Percentiles rank a stretch among this genome's conserved stretches.
These are phyloP conservation scores for Aspergillus brasiliensis DNA, from an alignment of 2,329 filamentous ascomycete genomes.

Conservation along the genomic window DNA sequence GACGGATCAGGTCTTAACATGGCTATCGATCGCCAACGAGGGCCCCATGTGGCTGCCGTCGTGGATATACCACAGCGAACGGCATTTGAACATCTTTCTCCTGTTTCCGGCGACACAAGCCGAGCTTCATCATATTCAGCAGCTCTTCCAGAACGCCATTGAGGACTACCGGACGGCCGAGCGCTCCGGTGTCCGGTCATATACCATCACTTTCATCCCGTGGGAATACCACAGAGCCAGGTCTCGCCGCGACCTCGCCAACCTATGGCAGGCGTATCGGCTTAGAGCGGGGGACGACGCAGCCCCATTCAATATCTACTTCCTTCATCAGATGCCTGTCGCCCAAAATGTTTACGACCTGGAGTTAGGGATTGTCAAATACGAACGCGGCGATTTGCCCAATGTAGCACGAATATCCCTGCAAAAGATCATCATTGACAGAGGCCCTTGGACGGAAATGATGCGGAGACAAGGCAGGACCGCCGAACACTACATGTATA, in stretches of 20 bases:
- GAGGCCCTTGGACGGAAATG: neutral
- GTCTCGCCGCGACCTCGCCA: neutral
- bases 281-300: no score
- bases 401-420: neutral
- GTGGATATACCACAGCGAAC: neutral
- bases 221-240: neutral
- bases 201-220: neutral
- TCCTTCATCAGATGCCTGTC: neutral
- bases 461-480: no score
- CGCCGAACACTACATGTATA: neutral
- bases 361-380: neutral
- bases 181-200: no score
- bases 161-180: no score
- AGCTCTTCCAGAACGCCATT: neutral
- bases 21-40: neutral
- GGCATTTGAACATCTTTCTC: neutral
- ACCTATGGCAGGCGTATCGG: neutral
- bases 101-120: neutral
- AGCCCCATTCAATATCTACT: neutral
- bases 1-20: neutral
- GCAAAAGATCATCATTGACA: neutral
- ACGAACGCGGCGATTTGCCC: neutral
- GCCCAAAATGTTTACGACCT: neutral
- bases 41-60: neutral
- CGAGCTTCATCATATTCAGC: neutral